Base-by-base conservation (phyloP, 2,329 filamentous ascomycete genomes). In the Fonsecaea pedrosoi region DNA sequence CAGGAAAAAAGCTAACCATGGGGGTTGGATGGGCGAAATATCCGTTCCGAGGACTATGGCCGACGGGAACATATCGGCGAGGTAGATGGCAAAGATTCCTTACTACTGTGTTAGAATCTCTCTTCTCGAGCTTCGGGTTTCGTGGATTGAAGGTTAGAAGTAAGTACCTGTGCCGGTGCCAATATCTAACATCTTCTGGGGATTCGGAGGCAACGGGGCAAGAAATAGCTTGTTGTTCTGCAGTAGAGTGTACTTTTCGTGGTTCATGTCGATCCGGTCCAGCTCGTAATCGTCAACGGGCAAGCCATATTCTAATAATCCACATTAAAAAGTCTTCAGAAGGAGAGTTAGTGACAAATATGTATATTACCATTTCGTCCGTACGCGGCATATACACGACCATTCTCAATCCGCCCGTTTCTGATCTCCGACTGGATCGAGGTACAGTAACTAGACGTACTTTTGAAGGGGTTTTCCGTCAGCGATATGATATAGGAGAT, bases 1-100 rank as follows among this genome's bases (percentile, higher is more conserved):
- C 40, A 42, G 40, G 40, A 42, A 42, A 42, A 42, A 18, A 7
- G 64, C 64, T 18, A 73, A 69, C 76, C 79, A 81, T 64, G 74
- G 73, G 4, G 82, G 82, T 69, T 84, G 83, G 55, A 83, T 84
- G 37, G 83, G 82, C 0, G 79, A 81, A 62, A 84, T 78, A 70
- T 84, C 82, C 15, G 78, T 80, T 54, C 82, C 83, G 2, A 79
- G 78, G 42, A 85, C 78, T 38, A 76, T 71, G 18, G 82, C 79
- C 25, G 74, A 74, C 5, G 78, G 78, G 64, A 77, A 74, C 58
- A 77, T 54, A 70, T 80, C 69, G 60, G 75, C 76, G 56, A 77
- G 77, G 56, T 81, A 78, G 32, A 81, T 76, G 5, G 65, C 65
- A 62, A 62, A 70, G 37, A 70, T 70, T 30, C 68, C 68, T 42